phyloP scores from a whole-genome alignment of 2,329 filamentous ascomycete species.

The Coniella lustricola region DNA sequence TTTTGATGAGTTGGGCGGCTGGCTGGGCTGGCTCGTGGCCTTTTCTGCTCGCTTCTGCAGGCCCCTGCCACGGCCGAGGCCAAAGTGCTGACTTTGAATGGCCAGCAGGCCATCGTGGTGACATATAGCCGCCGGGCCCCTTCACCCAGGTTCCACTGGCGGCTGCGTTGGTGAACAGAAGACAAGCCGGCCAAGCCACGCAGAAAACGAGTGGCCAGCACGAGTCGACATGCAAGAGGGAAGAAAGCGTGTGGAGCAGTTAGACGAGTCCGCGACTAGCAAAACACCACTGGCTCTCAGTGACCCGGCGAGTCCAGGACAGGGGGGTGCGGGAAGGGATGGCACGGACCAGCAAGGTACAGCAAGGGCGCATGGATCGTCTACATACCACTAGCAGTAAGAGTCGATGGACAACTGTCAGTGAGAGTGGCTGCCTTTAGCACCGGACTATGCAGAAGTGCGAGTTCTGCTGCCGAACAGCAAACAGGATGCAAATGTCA shows the following conservation, averaged over 20 bases:
- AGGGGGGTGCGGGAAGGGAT: background rate
- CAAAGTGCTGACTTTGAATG: background rate
- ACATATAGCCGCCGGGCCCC: slow-evolving; percentile 1
- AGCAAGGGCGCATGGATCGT: background rate
- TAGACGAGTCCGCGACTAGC: background rate
- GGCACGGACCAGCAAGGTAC: background rate
- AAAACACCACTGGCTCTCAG: slow-evolving; percentile 1
- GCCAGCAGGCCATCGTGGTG: background rate
- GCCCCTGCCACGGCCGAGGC: background rate
- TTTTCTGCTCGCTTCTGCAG: background rate
- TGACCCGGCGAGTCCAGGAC: background rate
- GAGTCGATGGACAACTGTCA: too few species aligned
- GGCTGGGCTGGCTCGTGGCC: too few species aligned
- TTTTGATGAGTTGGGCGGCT: too few species aligned
- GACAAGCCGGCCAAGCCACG: too few species aligned
- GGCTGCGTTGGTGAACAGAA: background rate
- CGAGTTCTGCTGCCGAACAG: too few species aligned
- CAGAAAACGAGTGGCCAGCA: background rate
- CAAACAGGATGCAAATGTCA: too few species aligned
- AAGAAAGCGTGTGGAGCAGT: slow-evolving; percentile 4
- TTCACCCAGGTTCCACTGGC: background rate
- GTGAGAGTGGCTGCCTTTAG: too few species aligned
- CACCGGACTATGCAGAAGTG: too few species aligned
- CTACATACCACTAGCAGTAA: too few species aligned
- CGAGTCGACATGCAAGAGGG: background rate